phyloP scores from a whole-genome alignment of 2,329 filamentous ascomycete genomes.

The Colletotrichum liriopes region DNA sequence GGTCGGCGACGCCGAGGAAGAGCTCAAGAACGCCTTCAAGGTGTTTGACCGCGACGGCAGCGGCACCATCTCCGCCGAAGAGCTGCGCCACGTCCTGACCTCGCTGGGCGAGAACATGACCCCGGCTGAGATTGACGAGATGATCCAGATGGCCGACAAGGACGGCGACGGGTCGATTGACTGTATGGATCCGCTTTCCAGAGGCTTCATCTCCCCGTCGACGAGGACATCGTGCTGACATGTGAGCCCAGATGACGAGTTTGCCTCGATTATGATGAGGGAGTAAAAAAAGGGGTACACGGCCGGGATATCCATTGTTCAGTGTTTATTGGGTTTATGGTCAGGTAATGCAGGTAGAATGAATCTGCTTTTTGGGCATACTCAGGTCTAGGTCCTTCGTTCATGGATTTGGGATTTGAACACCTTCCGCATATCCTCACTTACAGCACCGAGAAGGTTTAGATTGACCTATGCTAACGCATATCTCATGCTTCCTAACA shows the following conservation, averaged over 20 bases:
- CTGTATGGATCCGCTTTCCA: conserved; percentile 70
- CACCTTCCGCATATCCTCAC: not conserved
- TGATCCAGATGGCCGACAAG: conserved; percentile 93
- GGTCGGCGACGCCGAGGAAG: conserved; percentile 91
- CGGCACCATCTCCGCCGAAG: conserved; percentile 90
- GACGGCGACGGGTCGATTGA: conserved; percentile 91
- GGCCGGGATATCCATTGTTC: conserved; percentile 26
- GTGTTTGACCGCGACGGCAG: conserved; percentile 93
- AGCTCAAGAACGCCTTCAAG: conserved; percentile 92
- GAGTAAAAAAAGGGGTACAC: conserved; percentile 71
- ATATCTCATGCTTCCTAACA: not conserved
- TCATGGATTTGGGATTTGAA: not conserved
- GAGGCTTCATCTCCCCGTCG: not conserved
- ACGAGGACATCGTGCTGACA: not conserved
- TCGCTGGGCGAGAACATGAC: conserved; percentile 93
- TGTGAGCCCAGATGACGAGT: conserved; percentile 82
- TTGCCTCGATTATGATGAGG: conserved; percentile 96
- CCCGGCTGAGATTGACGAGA: conserved; percentile 92
- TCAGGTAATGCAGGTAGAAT: conserved; percentile 20
- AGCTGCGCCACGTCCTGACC: conserved; percentile 92
- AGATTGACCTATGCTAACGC: too few species aligned
- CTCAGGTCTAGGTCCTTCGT: not conserved
- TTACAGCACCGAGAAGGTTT: too few species aligned
- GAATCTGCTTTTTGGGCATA: conserved; percentile 29
- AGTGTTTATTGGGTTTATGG: conserved; percentile 17